Base-by-base conservation (phyloP, 768 basidiomycete species). In the Phlegmacium glaucopus region DNA sequence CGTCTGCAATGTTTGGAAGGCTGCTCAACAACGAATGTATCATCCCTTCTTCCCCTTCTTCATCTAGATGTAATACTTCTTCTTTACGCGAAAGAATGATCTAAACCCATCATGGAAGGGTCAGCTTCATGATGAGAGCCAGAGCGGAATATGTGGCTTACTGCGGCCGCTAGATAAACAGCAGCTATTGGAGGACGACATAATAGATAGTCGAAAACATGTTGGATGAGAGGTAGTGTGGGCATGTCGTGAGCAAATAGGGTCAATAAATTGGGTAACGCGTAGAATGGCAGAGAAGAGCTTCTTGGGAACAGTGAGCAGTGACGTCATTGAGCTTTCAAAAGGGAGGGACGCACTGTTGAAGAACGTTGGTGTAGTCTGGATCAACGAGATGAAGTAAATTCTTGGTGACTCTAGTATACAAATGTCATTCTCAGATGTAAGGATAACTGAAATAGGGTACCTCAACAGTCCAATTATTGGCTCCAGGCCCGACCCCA, bases 171-270 rank as follows among this genome's bases (percentile, higher is more conserved):
- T 9, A 96, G 78, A 70, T 95, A 97, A 0, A 95, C 85, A 2
- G 82, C 75, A 1, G 76, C 73, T 25, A 93, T 79, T 9, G 94
- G 94, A 18, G 90, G 90, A 29, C 93, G 77, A 52, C 82, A 80
- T 10, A 97, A 69, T 9, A 96, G 67, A 60, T 84, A 97, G 66
- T 97, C 94, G 64, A 95, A 97, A 39, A 93, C 80, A 52, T 93
- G 87, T 61, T 95, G 93, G 22, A 93, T 87, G 32, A 94, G 82
- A 4, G 86, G 78, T n/a, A 95, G 76, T 2, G 88, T 89, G 7
- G 94, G 90, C 47, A 93, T 77, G 56, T 96, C 93, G 63, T 97
- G 94, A 9, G 94, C 83, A 69, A 97, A 93, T 26, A 95, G 77
- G 0, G 93, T 95, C 28, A 97, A 72, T 27, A 96, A 79, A 67